Percentiles rank a stretch among this genome's conserved stretches.
phyloP scores from a whole-genome alignment of 441 rosid genomes.

The Hypseocharis bilobata region DNA sequence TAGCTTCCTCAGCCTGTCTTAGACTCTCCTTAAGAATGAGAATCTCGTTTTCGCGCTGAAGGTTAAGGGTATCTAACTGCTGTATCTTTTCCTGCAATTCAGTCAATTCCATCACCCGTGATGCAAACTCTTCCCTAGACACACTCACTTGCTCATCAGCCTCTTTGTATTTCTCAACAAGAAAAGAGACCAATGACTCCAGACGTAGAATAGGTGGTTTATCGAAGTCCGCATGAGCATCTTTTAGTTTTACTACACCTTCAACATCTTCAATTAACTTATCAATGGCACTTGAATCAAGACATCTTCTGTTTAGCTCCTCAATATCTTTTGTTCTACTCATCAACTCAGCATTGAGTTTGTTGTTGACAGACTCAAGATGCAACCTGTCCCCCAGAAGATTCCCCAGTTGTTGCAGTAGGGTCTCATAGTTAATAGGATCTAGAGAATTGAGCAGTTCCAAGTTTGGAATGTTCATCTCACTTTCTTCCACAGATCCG shows the following conservation, averaged over 20 bases:
- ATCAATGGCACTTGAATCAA: constrained; percentile 43
- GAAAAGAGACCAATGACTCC: constrained; percentile 57
- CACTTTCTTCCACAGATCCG: constrained; percentile 33
- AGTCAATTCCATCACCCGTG: constrained; percentile 42
- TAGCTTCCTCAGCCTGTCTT: constrained; percentile 51
- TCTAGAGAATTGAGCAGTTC: constrained; percentile 36
- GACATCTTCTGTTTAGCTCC: constrained; percentile 43
- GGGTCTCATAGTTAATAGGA: constrained; percentile 34
- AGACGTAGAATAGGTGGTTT: constrained; percentile 37
- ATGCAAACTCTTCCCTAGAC: constrained; percentile 40
- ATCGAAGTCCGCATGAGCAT: constrained; percentile 30
- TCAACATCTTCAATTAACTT: constrained; percentile 50
- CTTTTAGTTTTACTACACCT: constrained; percentile 51
- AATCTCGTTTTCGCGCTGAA: constrained; percentile 60
- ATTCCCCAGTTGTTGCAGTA: constrained; percentile 45
- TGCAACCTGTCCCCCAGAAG: constrained; percentile 52
- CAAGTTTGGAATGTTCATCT: constrained; percentile 25
- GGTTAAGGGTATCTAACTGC: constrained; percentile 38
- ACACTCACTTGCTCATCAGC: constrained; percentile 32
- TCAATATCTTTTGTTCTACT: constrained; percentile 44
- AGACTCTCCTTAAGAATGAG: constrained; percentile 46
- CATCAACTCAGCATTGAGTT: constrained; percentile 52
- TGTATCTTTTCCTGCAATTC: constrained; percentile 46
- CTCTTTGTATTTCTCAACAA: constrained; percentile 52
- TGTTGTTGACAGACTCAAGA: constrained; percentile 45